Evolutionary conservation across 371 early-diverging fungal genomes (phyloP), one percentile per base, ranked within the genome.

Genomic region (Actinomucor elegans): DNA sequence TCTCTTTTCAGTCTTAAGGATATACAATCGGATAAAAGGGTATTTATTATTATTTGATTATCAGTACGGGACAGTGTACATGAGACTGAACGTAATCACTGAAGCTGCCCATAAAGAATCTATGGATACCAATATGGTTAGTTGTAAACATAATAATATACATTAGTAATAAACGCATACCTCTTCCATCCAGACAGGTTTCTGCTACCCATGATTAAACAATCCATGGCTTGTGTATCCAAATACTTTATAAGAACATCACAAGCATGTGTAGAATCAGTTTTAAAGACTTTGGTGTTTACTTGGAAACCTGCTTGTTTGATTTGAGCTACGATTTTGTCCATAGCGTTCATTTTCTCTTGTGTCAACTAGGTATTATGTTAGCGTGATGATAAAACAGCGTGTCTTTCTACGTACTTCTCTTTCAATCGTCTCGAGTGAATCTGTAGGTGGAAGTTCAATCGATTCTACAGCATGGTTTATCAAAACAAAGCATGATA

Each of bases 71-170:
- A 44, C 80, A 77, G 31, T 73, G 60, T 4, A 73, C 71, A 47
- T 73, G 67, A 1, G 69, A 48, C 44, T 75, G 73, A 12, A 75
- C 73, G 43, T 67, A 75, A 23, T 80, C 76, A 49, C 75, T 75
- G 41, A 80, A 80, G 45, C 77, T 77, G n/a, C 77, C 77, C 48
- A 71, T 53, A 46, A 77, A 73, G 17, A 73, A 63, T 17, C 80
- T 79, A 55, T 44, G 23, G 31, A 49, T n/a, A 31, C 7, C 7
- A 29, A 26, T 14, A 31, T n/a, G 5, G 2, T 27, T 23, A 23
- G n/a, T 15, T 32, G 8, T 15, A 9, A 17, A 14, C 21, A 42
- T 21, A 12, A 1, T 29, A 1, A 1, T 31, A 9, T 15, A 8
- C 17, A 40, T 10, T 23, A 23, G 20, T 8, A 20, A 38, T 3